These are phyloP conservation scores for Ascoidea rubescens DNA, from an alignment of 805 yeast species.

Conservation along the genomic window DNA sequence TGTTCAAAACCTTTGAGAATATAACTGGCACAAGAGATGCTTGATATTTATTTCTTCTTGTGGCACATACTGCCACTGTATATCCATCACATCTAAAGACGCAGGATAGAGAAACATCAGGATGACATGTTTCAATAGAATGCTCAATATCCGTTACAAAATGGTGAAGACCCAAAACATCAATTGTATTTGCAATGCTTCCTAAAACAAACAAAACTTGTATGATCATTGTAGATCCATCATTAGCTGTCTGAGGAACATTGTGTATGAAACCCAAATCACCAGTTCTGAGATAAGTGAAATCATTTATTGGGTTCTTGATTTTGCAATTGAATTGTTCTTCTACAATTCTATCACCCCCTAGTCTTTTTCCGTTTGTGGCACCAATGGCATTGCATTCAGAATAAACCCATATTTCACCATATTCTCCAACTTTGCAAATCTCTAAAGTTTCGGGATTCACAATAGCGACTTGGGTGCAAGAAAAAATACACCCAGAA, in stretches of 20 bases:
- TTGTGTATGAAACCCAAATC: slow-evolving; percentile 87
- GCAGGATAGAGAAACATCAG: slow-evolving; percentile 34
- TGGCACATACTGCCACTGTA: slow-evolving; percentile 62
- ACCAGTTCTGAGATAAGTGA: slow-evolving; percentile 75
- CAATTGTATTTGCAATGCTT: slow-evolving; percentile 74
- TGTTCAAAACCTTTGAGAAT: slow-evolving; percentile 62
- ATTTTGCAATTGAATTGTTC: slow-evolving; percentile 51
- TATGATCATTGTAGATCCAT: slow-evolving; percentile 24
- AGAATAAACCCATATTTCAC: slow-evolving; percentile 94
- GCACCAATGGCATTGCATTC: slow-evolving; percentile 65
- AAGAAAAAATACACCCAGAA: slow-evolving; percentile 91
- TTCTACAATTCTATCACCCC: slow-evolving; percentile 33
- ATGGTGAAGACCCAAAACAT: slow-evolving; percentile 80
- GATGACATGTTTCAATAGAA: slow-evolving; percentile 41
- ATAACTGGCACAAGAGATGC: slow-evolving; percentile 77
- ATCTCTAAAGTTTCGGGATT: slow-evolving; percentile 79
- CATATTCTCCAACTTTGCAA: slow-evolving; percentile 83
- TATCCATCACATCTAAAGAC: slow-evolving; percentile 75
- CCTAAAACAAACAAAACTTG: slow-evolving; percentile 83
- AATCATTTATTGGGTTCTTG: slow-evolving; percentile 44
- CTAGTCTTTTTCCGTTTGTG: slow-evolving; percentile 27
- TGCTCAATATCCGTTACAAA: slow-evolving; percentile 76
- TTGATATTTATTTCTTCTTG: slow-evolving; percentile 31
- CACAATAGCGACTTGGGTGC: slow-evolving; percentile 87
- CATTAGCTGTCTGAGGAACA: slow-evolving; percentile 25